These are phyloP conservation scores for Curvularia lunata DNA, from an alignment of 2,329 filamentous ascomycete species.

Conservation along the genomic window DNA sequence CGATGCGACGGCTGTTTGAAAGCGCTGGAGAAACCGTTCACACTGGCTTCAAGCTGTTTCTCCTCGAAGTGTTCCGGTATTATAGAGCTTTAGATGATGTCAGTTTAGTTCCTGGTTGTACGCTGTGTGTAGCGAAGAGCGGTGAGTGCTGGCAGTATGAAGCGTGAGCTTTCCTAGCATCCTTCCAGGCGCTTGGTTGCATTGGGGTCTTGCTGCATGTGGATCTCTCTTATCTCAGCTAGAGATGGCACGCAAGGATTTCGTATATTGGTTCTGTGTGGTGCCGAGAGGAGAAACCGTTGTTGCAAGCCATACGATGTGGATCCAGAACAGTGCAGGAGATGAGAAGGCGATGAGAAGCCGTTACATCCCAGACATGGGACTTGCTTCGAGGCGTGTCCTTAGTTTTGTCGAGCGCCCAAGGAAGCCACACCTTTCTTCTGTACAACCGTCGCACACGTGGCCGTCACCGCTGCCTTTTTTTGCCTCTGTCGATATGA, in stretches of 20 bases:
- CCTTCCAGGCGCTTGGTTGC: neutral
- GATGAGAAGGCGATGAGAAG: neutral
- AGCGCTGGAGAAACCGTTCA: neutral
- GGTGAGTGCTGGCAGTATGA: neutral
- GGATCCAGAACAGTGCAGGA: neutral
- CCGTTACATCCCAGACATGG: neutral
- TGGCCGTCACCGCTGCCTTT: neutral
- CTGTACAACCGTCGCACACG: neutral
- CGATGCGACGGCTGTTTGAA: neutral
- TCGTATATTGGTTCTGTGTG: neutral
- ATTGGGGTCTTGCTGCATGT: neutral
- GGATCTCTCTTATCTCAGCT: neutral
- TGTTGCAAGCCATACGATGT: neutral
- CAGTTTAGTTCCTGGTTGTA: neutral
- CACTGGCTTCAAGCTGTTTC: neutral
- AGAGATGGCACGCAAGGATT: no score
- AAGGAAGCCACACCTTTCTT: neutral
- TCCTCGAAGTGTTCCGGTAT: no score
- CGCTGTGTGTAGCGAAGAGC: neutral
- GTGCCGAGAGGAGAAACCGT: neutral
- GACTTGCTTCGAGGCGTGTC: neutral
- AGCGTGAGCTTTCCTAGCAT: neutral
- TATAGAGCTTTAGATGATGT: neutral
- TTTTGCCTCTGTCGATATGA: neutral
- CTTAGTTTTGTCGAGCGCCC: neutral